These are phyloP conservation scores for Lepiota venenata DNA, from an alignment of 768 basidiomycete genomes.

Conservation along the genomic window DNA sequence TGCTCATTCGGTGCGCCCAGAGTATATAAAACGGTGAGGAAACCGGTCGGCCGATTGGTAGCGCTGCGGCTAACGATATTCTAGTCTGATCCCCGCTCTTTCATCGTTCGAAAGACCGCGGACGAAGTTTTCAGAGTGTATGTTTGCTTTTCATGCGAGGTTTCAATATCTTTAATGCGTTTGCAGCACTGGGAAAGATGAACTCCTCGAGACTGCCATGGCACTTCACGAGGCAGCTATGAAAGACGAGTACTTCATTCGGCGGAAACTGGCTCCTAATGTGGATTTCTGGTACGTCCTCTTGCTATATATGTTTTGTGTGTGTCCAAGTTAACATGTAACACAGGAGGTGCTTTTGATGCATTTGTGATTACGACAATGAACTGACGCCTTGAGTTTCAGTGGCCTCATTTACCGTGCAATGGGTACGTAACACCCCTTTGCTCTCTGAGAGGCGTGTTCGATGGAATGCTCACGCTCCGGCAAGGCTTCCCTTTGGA, in stretches of 20 bases:
- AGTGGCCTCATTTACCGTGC: slow-evolving; percentile 90
- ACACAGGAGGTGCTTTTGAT: slow-evolving; percentile 44
- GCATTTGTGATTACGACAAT: not conserved
- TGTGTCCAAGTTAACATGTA: slow-evolving; percentile 11
- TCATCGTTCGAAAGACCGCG: slow-evolving; percentile 86
- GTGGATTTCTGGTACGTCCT: slow-evolving; percentile 82
- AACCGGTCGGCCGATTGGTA: not conserved
- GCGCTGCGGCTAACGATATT: slow-evolving; percentile 3
- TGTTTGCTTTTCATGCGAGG: slow-evolving; percentile 18
- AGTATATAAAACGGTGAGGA: slow-evolving; percentile 70
- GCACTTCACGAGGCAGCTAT: slow-evolving; percentile 84
- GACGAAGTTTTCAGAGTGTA: slow-evolving; percentile 91
- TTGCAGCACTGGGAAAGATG: slow-evolving; percentile 77
- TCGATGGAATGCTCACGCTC: not conserved
- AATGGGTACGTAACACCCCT: slow-evolving; percentile 57
- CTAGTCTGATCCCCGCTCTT: slow-evolving; percentile 87
- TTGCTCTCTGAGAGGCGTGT: not conserved
- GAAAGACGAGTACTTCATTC: slow-evolving; percentile 87
- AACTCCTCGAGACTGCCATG: slow-evolving; percentile 86
- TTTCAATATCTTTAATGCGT: not conserved
- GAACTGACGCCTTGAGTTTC: slow-evolving; percentile 4
- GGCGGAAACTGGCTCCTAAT: slow-evolving; percentile 80
- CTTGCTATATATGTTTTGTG: not conserved
- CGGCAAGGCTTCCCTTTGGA: slow-evolving; percentile 82
- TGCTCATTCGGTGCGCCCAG: slow-evolving; percentile 1